Percentiles rank a stretch among this genome's conserved stretches.
These are phyloP conservation scores for Sporothrix sp. DNA, from an alignment of 2,329 filamentous ascomycete genomes.

Conservation along the genomic window DNA sequence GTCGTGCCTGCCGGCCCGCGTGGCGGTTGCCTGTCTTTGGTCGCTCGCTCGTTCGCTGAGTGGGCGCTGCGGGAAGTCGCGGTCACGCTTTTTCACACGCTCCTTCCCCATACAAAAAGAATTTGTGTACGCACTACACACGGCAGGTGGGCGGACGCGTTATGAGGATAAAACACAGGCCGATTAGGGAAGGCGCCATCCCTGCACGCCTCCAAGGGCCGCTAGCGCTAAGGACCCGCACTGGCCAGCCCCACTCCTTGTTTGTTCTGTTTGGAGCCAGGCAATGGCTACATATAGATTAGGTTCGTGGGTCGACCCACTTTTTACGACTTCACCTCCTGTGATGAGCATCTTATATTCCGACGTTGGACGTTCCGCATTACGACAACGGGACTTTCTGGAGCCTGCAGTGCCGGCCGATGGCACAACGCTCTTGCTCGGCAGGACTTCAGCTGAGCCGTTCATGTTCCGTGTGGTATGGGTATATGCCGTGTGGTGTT, in stretches of 20 bases:
- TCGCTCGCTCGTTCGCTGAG: not conserved
- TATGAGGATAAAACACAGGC: not conserved
- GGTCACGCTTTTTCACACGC: constrained; percentile 9
- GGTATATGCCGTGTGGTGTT: not conserved
- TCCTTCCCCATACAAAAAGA: constrained; percentile 2
- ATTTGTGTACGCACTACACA: not conserved
- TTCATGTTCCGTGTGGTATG: not conserved
- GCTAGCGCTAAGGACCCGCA: constrained; percentile 7
- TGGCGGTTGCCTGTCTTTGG: not conserved
- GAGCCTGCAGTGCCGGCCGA: not conserved
- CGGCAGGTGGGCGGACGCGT: constrained; percentile 2
- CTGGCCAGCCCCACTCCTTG: no score
- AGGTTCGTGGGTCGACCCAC: no score
- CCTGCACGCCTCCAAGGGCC: not conserved
- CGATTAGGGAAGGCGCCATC: not conserved
- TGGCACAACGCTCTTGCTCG: not conserved
- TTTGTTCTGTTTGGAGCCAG: not conserved
- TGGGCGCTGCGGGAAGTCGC: constrained; percentile 7
- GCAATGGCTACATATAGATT: no score
- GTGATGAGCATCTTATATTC: no score
- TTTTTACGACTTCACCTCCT: no score
- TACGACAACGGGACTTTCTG: not conserved
- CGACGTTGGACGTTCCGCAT: no score
- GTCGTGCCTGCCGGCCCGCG: not conserved
- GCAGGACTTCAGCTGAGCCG: not conserved